Base-by-base conservation (phyloP, 805 yeast genomes). In the Jamesozyma rosinii region DNA sequence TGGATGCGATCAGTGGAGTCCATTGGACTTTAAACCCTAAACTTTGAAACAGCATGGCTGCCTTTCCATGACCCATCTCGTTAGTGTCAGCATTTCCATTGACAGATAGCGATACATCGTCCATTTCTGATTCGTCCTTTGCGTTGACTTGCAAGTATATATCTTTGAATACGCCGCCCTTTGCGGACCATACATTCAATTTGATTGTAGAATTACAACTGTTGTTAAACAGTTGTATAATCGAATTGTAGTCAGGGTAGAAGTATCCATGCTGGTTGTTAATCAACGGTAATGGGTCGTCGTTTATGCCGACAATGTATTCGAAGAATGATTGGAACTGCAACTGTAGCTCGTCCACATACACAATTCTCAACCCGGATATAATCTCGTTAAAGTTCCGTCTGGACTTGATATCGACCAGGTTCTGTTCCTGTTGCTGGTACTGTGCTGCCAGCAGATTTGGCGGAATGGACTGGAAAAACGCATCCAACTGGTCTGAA, bases 261-360 rank as follows among this genome's bases (percentile, higher is more conserved):
- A 61, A 46, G 35, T 54, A 58, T 17, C 66, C 61, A 35, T 64
- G 57, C 21, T 63, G 64, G 31, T 60, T 58, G 46, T 63, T 50
- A 15, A 58, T 44, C 24, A 68, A 50, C 15, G 70, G 68, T 19
- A 79, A 54, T 17, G 82, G 83, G 49, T 75, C 81, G 37, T 84
- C 86, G 52, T 90, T 85, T 44, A 88, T 68, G 1, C 83, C 82
- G n/a, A 87, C 72, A 30, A 90, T 77, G 58, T 73, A 90, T 59
- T 90, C 98, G 57, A 90, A 92, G 77, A 86, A 83, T 9, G 92
- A 71, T 62, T 88, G 94, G 24, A 92, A 59, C 2, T 83, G 84
- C 20, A 70, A 66, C 24, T 64, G 68, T 6, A 64, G 61, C 14
- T 75, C 81, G 13, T 66, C 63, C 0, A 83, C 75, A 42, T 62